These are phyloP conservation scores for Coccomyxa subellipsoidea DNA, from an alignment of 163 green algal species.

Conservation along the genomic window DNA sequence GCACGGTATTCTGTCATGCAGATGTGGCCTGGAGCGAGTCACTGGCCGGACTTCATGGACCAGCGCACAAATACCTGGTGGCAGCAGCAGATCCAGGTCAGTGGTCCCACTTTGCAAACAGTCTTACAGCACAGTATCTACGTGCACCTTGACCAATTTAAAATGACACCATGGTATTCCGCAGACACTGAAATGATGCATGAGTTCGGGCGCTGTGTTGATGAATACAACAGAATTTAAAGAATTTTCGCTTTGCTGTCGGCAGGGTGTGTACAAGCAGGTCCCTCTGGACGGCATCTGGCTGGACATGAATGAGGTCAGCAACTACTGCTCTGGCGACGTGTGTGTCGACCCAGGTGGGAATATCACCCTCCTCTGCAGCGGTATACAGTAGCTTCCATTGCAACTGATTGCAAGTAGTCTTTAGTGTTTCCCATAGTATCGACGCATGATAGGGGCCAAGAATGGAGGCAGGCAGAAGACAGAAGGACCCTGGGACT, in stretches of 20 bases:
- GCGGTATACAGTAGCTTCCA: not conserved
- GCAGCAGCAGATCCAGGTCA: slow-evolving; percentile 10
- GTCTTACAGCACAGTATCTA: not conserved
- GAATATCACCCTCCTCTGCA: not conserved
- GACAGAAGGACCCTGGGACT: no score
- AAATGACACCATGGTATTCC: no score
- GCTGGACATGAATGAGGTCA: slow-evolving; percentile 81
- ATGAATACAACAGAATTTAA: no score
- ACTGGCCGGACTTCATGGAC: slow-evolving; percentile 72
- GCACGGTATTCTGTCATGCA: slow-evolving; percentile 46
- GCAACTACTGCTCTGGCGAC: slow-evolving; percentile 75
- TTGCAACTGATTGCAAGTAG: not conserved
- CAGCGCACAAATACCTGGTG: slow-evolving; percentile 36
- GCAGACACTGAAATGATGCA: no score
- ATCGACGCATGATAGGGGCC: no score
- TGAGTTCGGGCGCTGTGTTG: no score
- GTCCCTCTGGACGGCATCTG: slow-evolving; percentile 57
- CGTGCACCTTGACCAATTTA: no score
- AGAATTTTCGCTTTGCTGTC: not conserved
- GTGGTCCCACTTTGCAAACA: not conserved
- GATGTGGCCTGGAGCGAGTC: slow-evolving; percentile 68
- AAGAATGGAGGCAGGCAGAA: no score
- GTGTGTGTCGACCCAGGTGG: slow-evolving; percentile 33
- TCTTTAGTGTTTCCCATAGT: no score
- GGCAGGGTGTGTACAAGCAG: slow-evolving; percentile 9